phyloP scores from a whole-genome alignment of 805 yeast species.

The Debaryomyces castellii region DNA sequence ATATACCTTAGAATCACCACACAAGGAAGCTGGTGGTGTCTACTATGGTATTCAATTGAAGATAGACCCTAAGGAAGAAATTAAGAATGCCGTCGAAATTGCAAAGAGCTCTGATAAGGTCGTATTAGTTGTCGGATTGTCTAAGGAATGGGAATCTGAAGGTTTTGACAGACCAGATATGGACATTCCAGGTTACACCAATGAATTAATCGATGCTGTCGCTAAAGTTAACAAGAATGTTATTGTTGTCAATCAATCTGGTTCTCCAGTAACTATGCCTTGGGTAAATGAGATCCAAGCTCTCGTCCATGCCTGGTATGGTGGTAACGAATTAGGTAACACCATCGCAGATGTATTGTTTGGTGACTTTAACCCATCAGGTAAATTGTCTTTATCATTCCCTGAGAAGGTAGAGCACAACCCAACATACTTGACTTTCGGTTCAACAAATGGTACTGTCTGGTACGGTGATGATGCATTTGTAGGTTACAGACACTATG shows the following conservation, averaged over 20 bases:
- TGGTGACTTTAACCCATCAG: constrained; percentile 62
- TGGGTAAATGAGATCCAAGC: constrained; percentile 45
- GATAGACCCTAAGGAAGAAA: constrained; percentile 19
- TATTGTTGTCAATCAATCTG: constrained; percentile 56
- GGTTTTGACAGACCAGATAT: constrained; percentile 54
- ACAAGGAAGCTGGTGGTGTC: constrained; percentile 22
- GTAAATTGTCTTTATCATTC: constrained; percentile 56
- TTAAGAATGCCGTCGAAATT: constrained; percentile 41
- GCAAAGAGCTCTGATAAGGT: constrained; percentile 56
- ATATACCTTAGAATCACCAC: constrained; percentile 12
- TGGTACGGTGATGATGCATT: constrained; percentile 66
- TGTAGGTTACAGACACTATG: constrained; percentile 64
- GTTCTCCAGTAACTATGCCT: constrained; percentile 62
- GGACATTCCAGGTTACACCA: constrained; percentile 50
- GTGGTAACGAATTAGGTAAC: constrained; percentile 58
- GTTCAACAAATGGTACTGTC: constrained; percentile 51
- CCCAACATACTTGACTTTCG: constrained; percentile 55
- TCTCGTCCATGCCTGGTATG: constrained; percentile 54
- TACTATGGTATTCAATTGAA: constrained; percentile 22
- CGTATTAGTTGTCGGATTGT: constrained; percentile 50
- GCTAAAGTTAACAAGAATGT: constrained; percentile 48
- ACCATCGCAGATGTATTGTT: constrained; percentile 59
- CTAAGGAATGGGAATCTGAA: constrained; percentile 59
- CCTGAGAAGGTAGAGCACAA: constrained; percentile 53
- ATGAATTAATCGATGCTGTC: constrained; percentile 46